Conservation (phyloP, 75 land plant genomes). For the Picea glauca region DNA sequence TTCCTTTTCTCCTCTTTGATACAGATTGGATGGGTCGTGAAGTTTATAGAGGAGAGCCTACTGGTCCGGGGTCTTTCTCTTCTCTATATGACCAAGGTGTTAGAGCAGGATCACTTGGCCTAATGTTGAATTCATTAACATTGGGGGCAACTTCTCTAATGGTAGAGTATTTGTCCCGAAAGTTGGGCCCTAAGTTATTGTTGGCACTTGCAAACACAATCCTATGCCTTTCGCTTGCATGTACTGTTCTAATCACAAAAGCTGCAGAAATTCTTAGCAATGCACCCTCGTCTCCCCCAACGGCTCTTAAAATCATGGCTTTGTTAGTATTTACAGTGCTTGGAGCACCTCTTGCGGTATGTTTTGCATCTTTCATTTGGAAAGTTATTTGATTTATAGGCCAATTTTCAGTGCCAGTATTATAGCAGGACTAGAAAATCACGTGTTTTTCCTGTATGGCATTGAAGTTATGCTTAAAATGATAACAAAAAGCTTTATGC, state of each 20-base stretch:
- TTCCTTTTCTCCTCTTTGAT: slow-evolving; percentile 90
- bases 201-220: slow-evolving; percentile 81
- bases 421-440: not conserved
- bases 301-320: slow-evolving; percentile 42
- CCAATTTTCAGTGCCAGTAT: not conserved
- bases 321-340: slow-evolving; percentile 68
- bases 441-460: not conserved
- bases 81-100: slow-evolving; percentile 63
- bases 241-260: slow-evolving; percentile 46
- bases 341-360: slow-evolving; percentile 87
- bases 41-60: slow-evolving; percentile 75
- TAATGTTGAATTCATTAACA: slow-evolving; percentile 82
- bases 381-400: not conserved
- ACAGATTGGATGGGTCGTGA: slow-evolving; percentile 99
- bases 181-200: slow-evolving; percentile 68
- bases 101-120: slow-evolving; percentile 84
- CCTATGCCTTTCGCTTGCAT: slow-evolving; percentile 54
- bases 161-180: slow-evolving; percentile 76
- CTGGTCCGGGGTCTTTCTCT: slow-evolving; percentile 23
- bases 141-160: slow-evolving; percentile 79
- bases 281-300: slow-evolving; percentile 38
- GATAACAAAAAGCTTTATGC: slow-evolving; percentile 8
- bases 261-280: slow-evolving; percentile 6
- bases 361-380: slow-evolving; percentile 16
- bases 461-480: not conserved